A percentile compares a stretch with the other conserved stretches of the same genome.
Evolutionary conservation across 1,284 basidiomycete species (phyloP).

Genomic region (Pholiota adiposa): DNA sequence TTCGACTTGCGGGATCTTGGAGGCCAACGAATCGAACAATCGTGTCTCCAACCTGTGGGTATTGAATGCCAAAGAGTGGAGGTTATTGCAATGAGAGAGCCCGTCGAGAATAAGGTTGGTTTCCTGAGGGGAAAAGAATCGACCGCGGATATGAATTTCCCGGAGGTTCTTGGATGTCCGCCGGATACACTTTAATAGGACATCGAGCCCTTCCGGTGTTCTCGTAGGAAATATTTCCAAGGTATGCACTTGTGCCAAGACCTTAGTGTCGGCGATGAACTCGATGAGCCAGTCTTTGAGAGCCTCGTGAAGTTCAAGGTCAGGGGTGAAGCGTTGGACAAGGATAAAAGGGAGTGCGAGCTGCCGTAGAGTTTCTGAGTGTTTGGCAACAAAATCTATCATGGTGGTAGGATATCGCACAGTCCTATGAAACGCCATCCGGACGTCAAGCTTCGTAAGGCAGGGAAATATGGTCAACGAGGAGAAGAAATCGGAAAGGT

Average conservation of each 20-base stretch:
- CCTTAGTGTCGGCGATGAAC: slow-evolving; percentile 26
- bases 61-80: slow-evolving; percentile 14
- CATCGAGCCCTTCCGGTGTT: slow-evolving; percentile 34
- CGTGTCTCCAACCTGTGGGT: slow-evolving; percentile 13
- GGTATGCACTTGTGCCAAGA: slow-evolving; percentile 33
- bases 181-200: slow-evolving; percentile 33
- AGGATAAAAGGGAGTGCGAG: slow-evolving; percentile 45
- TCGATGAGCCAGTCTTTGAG: slow-evolving; percentile 37
- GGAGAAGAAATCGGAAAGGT: slow-evolving; percentile 41
- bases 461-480: slow-evolving; percentile 34
- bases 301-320: slow-evolving; percentile 28
- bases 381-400: slow-evolving; percentile 32
- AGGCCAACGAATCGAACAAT: slow-evolving; percentile 13
- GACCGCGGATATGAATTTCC: slow-evolving; percentile 40
- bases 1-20: slow-evolving; percentile 9
- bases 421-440: slow-evolving; percentile 43
- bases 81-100: slow-evolving; percentile 7
- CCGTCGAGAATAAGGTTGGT: slow-evolving; percentile 16
- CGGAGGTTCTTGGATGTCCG: slow-evolving; percentile 36
- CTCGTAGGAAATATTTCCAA: slow-evolving; percentile 45
- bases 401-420: slow-evolving; percentile 40
- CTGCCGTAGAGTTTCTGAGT: slow-evolving; percentile 33
- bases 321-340: slow-evolving; percentile 32
- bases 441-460: slow-evolving; percentile 37
- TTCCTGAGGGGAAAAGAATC: slow-evolving; percentile 36